A percentile compares a stretch with the other conserved stretches of the same genome.
phyloP scores from a whole-genome alignment of 306 rosid genomes.

The Dalbergia cultrata region DNA sequence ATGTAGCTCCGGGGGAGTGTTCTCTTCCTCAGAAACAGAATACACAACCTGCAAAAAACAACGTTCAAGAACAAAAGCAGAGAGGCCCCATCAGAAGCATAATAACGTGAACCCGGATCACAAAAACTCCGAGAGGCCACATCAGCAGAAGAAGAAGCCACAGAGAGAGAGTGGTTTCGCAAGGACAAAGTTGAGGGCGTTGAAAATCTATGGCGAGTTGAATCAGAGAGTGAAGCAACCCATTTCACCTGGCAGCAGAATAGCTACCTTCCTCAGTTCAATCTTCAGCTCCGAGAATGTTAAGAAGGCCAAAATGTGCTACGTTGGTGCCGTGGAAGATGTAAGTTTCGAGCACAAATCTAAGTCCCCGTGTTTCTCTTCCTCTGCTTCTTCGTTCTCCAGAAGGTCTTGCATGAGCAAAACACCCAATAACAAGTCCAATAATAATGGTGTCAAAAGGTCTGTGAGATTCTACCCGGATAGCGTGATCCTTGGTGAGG shows the following conservation, averaged over 20 bases:
- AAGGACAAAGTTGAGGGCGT: conserved; percentile 60
- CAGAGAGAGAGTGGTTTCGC: conserved; percentile 46
- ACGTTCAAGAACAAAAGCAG: conserved; percentile 45
- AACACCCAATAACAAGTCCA: conserved; percentile 21
- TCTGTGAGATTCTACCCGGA: conserved; percentile 68
- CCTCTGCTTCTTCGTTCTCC: conserved; percentile 58
- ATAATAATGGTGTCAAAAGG: conserved; percentile 57
- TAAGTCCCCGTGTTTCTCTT: conserved; percentile 55
- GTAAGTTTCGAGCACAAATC: conserved; percentile 62
- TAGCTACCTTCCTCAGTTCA: conserved; percentile 66
- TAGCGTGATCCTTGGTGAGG: conserved; percentile 67
- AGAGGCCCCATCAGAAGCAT: conserved; percentile 30
- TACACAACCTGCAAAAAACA: conserved; percentile 41
- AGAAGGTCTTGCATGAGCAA: conserved; percentile 75
- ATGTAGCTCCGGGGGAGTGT: conserved; percentile 68
- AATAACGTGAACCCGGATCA: not conserved
- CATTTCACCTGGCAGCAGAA: conserved; percentile 69
- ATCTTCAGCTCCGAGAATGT: conserved; percentile 72
- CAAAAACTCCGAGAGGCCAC: conserved; percentile 32
- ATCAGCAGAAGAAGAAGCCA: conserved; percentile 12
- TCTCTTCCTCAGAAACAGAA: conserved; percentile 77
- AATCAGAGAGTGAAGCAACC: conserved; percentile 80
- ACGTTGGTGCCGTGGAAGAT: conserved; percentile 75
- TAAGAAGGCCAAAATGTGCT: conserved; percentile 81
- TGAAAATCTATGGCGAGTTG: conserved; percentile 67